Percentiles rank a stretch among this genome's conserved stretches.
Conservation (phyloP, 2,329 filamentous ascomycete genomes). For the Colletotrichum sp. region DNA sequence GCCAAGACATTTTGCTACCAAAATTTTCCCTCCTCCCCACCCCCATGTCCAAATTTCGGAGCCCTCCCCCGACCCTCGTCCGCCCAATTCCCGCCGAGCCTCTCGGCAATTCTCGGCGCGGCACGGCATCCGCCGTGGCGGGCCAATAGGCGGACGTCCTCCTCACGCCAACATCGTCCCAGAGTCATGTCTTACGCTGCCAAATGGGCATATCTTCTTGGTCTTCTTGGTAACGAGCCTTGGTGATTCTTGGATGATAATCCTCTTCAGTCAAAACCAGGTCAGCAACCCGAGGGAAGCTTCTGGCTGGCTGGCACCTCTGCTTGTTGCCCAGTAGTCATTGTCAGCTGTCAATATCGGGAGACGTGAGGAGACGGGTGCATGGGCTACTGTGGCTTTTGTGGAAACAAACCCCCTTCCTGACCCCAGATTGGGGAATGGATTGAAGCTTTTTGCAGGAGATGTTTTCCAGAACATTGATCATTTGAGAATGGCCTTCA, state of each 20-base stretch:
- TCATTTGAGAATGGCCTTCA: not conserved
- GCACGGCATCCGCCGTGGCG: constrained; percentile 13
- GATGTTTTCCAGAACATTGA: not conserved
- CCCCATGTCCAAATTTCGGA: not conserved
- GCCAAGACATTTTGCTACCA: constrained; percentile 7
- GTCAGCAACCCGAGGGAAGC: not conserved
- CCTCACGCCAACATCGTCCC: not conserved
- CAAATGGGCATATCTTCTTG: not conserved
- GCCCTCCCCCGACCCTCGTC: constrained; percentile 2
- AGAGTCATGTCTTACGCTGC: constrained; percentile 14
- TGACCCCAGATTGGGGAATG: not conserved
- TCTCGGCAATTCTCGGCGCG: constrained; percentile 21
- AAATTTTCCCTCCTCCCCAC: not conserved
- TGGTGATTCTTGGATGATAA: constrained; percentile 10
- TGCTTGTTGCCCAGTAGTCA: not conserved
- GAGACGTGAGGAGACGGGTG: not conserved
- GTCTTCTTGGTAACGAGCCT: not conserved
- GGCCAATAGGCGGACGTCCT: constrained; percentile 3
- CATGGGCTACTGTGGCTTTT: no score
- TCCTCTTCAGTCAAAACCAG: not conserved
- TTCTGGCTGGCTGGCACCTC: not conserved
- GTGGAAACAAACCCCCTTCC: not conserved
- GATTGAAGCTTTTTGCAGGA: not conserved
- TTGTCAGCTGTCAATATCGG: constrained; percentile 4
- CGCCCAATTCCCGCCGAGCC: constrained; percentile 14